Evolutionary conservation across 306 rosid genomes (phyloP), one percentile per base, ranked within the genome.

Genomic region (Vigna nakashimae): DNA sequence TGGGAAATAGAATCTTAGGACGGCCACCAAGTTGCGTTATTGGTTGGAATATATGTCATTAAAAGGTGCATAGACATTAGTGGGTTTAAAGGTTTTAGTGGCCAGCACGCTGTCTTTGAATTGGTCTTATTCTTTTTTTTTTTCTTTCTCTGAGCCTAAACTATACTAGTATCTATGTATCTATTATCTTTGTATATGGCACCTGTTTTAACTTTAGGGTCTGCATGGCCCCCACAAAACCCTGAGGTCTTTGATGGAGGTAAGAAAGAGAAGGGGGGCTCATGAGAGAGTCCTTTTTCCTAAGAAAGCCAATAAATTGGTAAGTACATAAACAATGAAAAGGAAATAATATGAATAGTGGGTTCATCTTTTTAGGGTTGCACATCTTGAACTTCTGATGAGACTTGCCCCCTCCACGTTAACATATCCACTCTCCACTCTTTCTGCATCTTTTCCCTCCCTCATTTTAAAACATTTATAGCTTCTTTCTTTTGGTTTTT

Each of bases 401-500:
- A 75, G 85, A 85, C 90, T 86, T 88, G 90, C 91, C 89, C 86
- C 88, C 88, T 85, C 84, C 93, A 89, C 82, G 86, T 85, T 82
- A 83, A 74, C 89, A 63, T 30, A 69, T 59, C 55, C 74, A 52
- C 78, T 75, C 65, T 71, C 80, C 67, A 52, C 69, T 56, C 65
- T 72, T 34, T 83, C 46, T 71, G 57, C 75, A 62, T 68, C 69
- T 69, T 71, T 68, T 43, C 18, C 16, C 38, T 9, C 43, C 55
- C 2, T 65, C 48, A 56, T 57, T 82, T 73, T 36, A 58, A 78
- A 73, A 66, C 75, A 59, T 57, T 66, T 49, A 3, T 59, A 50
- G 66, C 52, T 83, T 32, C 78, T 78, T 78, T 82, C 69, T 20
- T 85, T 51, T 66, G 71, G 73, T 80, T 71, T 72, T 71, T 82